Base-by-base conservation (phyloP, 164 flowering plant genomes). In the Tinospora cordifolia region DNA sequence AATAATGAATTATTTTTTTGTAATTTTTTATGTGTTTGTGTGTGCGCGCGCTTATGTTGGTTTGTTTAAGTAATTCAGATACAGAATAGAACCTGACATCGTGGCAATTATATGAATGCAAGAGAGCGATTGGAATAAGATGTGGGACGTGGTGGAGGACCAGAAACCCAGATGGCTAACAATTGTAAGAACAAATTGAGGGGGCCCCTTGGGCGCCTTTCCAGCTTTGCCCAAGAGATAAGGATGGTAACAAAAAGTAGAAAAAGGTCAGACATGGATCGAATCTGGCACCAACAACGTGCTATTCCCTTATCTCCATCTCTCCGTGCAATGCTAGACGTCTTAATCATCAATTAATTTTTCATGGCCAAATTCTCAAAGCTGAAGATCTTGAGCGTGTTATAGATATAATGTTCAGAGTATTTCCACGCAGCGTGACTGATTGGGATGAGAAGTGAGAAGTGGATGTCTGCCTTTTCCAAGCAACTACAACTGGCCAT, bases 161-260 rank as follows among this genome's bases (percentile, higher is more conserved):
- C 60, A 54, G 21, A 4, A 7, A 24, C 60, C 36, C 63, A 60
- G 15, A 30, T 26, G 10, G 8, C 21, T 19, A 21, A 19, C 24
- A 7, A 30, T 21, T n/a, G 7, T 60, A 30, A 6, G 63, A 60
- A 60, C 34, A 25, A 25, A 26, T 30, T 30, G 36, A 30, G 3
- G 36, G 36, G 36, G 3, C 36, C 14, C 36, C 7, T n/a, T n/a
- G n/a, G n/a, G n/a, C n/a, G n/a, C 36, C 30, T 60, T 60, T 60
- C 63, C 36, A 60, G 17, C 63, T 24, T 25, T 25, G 63, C 63
- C 63, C 17, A 26, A 60, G 36, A 60, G 63, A 60, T 60, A 60
- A 60, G 63, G 63, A 60, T 25, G 63, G 34, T n/a, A 26, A 5
- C 36, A 60, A 26, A 30, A 25, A 26, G 63, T 24, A 54, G 17